A percentile compares a stretch with the other conserved stretches of the same genome.
These are phyloP conservation scores for Cicer chorassanicum DNA, from an alignment of 306 rosid species.

Conservation along the genomic window DNA sequence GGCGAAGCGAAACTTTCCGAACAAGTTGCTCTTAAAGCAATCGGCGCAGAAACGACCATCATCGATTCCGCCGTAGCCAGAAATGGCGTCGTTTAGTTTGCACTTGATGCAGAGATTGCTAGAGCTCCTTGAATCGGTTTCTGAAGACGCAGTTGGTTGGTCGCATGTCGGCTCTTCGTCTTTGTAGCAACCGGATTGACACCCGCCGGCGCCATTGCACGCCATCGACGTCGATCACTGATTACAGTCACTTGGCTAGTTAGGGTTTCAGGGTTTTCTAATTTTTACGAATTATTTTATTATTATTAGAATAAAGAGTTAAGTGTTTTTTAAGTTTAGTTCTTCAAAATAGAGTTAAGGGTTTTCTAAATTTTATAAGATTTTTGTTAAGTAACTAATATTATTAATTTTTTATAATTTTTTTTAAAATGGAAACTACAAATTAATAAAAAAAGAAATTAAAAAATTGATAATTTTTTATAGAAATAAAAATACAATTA, in stretches of 20 bases:
- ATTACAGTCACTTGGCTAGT: not conserved
- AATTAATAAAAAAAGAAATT: no score
- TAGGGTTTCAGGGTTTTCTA: constrained; percentile 44
- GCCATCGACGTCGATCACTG: constrained; percentile 61
- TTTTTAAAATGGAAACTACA: no score
- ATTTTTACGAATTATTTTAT: not conserved
- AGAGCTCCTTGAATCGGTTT: constrained; percentile 33
- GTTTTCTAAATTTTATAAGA: no score
- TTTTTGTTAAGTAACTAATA: no score
- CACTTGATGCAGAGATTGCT: constrained; percentile 71
- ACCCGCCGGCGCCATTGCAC: constrained; percentile 65
- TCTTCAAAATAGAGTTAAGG: no score
- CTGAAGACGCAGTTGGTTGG: constrained; percentile 3
- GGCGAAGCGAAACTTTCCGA: constrained; percentile 82
- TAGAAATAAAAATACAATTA: no score
- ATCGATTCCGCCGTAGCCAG: constrained; percentile 59
- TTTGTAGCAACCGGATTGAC: constrained; percentile 78
- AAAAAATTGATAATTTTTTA: no score
- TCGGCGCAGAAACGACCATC: constrained; percentile 74
- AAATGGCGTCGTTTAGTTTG: constrained; percentile 68
- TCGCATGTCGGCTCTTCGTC: constrained; percentile 49
- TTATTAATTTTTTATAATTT: no score
- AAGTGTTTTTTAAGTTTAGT: no score
- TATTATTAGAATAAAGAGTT: no score
- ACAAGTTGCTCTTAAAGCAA: constrained; percentile 75